Evolutionary conservation across 257 asterid species (phyloP).

Genomic region (Fraxinus anomala): DNA sequence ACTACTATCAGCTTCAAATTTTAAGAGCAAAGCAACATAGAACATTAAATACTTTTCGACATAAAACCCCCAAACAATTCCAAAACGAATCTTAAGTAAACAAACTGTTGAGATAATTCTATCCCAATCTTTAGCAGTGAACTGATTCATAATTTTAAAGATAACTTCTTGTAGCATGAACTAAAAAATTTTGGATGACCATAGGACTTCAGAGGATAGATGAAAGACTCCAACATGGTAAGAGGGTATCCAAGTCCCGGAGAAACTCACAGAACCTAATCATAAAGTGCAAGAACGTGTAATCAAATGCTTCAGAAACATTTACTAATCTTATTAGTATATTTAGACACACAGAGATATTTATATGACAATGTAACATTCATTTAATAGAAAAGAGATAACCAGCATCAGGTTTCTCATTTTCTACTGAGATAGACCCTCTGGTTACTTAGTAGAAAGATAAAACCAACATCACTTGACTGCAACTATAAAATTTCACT

Average conservation of each 20-base stretch:
- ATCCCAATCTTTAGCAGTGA: not conserved
- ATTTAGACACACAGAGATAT: not conserved
- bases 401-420: no score
- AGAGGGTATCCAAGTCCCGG: not conserved
- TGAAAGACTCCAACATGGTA: not conserved
- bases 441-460: not conserved
- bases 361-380: not conserved
- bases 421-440: no score
- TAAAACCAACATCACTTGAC: not conserved
- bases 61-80: not conserved
- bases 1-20: not conserved
- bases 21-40: not conserved
- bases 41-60: not conserved
- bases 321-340: no score
- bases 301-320: not conserved
- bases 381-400: not conserved
- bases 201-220: not conserved
- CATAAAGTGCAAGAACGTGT: not conserved
- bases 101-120: not conserved
- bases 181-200: not conserved
- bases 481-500: not conserved
- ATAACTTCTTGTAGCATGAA: slow-evolving; percentile 1
- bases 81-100: not conserved
- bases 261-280: not conserved
- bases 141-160: not conserved